Conservation (phyloP, 2,329 filamentous ascomycete genomes). For the Colletotrichum liriopes region DNA sequence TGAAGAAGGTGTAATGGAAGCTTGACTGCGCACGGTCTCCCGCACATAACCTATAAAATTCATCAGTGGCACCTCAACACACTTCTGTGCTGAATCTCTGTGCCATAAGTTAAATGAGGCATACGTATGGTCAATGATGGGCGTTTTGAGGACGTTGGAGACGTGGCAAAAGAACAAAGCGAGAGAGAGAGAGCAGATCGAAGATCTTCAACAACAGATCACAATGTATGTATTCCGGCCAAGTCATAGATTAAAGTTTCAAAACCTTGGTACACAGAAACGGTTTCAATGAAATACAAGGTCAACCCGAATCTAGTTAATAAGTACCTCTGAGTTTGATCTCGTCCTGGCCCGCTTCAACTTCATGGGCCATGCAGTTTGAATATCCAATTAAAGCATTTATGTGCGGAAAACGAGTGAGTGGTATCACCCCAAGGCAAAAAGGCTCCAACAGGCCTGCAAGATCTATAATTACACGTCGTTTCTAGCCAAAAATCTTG, state of each 20-base stretch:
- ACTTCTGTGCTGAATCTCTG: too few relatives aligned
- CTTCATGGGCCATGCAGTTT: neutral
- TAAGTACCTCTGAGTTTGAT: neutral
- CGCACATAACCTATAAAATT: too few relatives aligned
- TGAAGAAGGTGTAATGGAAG: too few relatives aligned
- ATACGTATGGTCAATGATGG: too few relatives aligned
- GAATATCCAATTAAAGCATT: neutral
- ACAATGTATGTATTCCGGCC: neutral
- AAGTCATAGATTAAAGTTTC: neutral
- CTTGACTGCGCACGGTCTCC: too few relatives aligned
- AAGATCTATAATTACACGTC: neutral
- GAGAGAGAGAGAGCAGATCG: too few relatives aligned
- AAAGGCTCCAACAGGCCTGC: neutral
- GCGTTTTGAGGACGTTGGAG: too few relatives aligned
- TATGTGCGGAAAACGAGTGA: neutral
- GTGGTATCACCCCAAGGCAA: neutral
- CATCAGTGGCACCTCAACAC: too few relatives aligned
- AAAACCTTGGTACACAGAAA: neutral
- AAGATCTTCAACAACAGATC: too few relatives aligned
- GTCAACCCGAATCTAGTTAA: neutral
- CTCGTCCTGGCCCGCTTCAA: neutral
- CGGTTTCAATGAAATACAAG: neutral
- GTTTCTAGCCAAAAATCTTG: neutral
- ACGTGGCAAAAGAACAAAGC: too few relatives aligned
- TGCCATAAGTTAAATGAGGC: too few relatives aligned